These are phyloP conservation scores for Simplicillium sp. DNA, from an alignment of 2,329 filamentous ascomycete genomes.

Conservation along the genomic window DNA sequence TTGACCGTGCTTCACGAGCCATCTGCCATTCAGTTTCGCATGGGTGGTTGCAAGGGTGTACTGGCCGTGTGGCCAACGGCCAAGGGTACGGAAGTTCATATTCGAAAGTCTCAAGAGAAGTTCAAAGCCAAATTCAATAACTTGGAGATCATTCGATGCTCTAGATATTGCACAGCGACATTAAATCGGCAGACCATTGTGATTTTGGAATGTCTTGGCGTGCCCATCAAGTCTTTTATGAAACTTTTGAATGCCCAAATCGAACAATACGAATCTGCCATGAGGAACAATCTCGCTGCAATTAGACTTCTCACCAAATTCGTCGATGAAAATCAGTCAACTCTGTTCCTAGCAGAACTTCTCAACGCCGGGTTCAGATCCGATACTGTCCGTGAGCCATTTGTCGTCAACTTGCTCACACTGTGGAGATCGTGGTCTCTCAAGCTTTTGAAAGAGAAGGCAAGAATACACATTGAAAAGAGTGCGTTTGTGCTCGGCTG, in stretches of 20 bases:
- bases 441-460: constrained; percentile 87
- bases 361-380: constrained; percentile 72
- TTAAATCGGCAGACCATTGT: constrained; percentile 86
- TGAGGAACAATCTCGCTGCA: constrained; percentile 56
- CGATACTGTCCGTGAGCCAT: constrained; percentile 51
- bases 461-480: constrained; percentile 69
- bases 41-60: constrained; percentile 88
- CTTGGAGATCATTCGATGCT: constrained; percentile 78
- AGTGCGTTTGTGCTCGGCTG: constrained; percentile 85
- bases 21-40: constrained; percentile 83
- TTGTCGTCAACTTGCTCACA: constrained; percentile 66
- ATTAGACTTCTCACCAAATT: constrained; percentile 60
- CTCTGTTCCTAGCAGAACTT: constrained; percentile 64
- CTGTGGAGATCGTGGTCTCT: constrained; percentile 87
- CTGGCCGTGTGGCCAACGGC: constrained; percentile 65
- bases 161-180: constrained; percentile 65
- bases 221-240: constrained; percentile 57
- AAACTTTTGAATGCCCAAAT: constrained; percentile 61
- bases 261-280: constrained; percentile 56
- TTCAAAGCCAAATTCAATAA: constrained; percentile 63
- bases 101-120: constrained; percentile 81
- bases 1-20: constrained; percentile 51
- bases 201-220: constrained; percentile 71
- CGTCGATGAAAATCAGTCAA: constrained; percentile 79
- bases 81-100: constrained; percentile 58